Conservation (phyloP, 208 protist species). For the Naegleria lovaniensis region DNA sequence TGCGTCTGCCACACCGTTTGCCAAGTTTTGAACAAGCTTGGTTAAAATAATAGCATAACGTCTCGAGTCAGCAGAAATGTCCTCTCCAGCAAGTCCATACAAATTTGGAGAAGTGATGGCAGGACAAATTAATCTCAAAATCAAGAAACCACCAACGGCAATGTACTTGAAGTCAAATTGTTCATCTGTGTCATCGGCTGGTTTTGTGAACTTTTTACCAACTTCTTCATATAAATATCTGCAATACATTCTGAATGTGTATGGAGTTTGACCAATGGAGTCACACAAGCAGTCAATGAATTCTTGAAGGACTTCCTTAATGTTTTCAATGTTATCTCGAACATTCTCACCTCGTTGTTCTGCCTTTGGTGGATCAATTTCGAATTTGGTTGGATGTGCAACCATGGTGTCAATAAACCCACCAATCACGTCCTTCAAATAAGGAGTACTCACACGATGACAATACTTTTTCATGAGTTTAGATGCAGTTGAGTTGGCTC, state of each 20-base stretch:
- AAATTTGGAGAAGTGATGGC: constrained; percentile 42
- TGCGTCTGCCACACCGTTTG: constrained; percentile 42
- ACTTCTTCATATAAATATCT: constrained; percentile 6
- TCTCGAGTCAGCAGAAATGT: constrained; percentile 34
- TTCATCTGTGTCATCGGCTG: constrained; percentile 40
- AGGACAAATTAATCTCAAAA: constrained; percentile 51
- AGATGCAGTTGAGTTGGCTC: constrained; percentile 43
- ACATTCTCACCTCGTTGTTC: not conserved
- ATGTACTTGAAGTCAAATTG: constrained; percentile 46
- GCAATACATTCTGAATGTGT: not conserved
- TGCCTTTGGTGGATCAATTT: constrained; percentile 37
- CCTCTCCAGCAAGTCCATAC: constrained; percentile 24
- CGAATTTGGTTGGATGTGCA: constrained; percentile 28
- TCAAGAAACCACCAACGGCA: constrained; percentile 50
- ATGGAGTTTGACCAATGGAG: not conserved
- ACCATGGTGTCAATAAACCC: constrained; percentile 37
- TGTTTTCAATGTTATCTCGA: constrained; percentile 22
- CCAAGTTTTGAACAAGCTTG: constrained; percentile 51
- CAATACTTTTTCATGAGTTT: constrained; percentile 51
- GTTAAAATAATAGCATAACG: constrained; percentile 42
- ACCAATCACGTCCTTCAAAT: constrained; percentile 36
- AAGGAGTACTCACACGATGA: constrained; percentile 33
- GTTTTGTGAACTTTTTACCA: constrained; percentile 17
- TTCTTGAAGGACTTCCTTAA: constrained; percentile 32
- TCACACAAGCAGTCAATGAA: constrained; percentile 32